Evolutionary conservation across 768 basidiomycete species (phyloP).

Genomic region (Boletus rubroflammeus): DNA sequence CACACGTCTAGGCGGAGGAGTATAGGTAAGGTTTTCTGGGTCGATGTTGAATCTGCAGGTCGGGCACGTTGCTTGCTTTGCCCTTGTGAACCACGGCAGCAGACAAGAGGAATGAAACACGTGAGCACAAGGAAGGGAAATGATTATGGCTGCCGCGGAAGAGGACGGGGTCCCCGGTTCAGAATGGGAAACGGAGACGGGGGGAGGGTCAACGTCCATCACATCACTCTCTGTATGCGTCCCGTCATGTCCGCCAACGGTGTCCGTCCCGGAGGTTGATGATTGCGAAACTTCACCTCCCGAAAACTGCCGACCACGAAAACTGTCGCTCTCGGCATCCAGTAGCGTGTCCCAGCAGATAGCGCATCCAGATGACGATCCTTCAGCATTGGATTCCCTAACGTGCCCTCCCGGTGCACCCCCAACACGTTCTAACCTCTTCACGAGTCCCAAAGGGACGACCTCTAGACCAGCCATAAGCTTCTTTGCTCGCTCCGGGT

Average conservation of each 20-base stretch:
- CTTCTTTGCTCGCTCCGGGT: conserved; percentile 62
- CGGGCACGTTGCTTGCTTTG: conserved; percentile 76
- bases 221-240: conserved; percentile 4
- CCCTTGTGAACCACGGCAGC: conserved; percentile 78
- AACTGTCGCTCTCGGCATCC: conserved; percentile 40
- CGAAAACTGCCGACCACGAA: conserved; percentile 9
- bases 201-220: conserved; percentile 21
- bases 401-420: conserved; percentile 34
- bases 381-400: conserved; percentile 34
- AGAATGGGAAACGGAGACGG: conserved; percentile 9
- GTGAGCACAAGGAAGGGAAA: conserved; percentile 75
- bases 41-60: conserved; percentile 83
- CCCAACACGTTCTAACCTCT: conserved; percentile 53
- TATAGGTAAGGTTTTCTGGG: conserved; percentile 66
- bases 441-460: conserved; percentile 63
- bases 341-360: conserved; percentile 74
- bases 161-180: conserved; percentile 7
- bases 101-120: conserved; percentile 79
- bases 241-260: conserved; percentile 3
- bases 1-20: conserved; percentile 17
- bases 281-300: conserved; percentile 6
- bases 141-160: conserved; percentile 42
- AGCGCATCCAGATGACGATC: conserved; percentile 49
- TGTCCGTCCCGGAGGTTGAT: not conserved
- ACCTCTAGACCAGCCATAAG: conserved; percentile 62